phyloP scores from a whole-genome alignment of 2,329 filamentous ascomycete species.

The Beauveria medogensis region DNA sequence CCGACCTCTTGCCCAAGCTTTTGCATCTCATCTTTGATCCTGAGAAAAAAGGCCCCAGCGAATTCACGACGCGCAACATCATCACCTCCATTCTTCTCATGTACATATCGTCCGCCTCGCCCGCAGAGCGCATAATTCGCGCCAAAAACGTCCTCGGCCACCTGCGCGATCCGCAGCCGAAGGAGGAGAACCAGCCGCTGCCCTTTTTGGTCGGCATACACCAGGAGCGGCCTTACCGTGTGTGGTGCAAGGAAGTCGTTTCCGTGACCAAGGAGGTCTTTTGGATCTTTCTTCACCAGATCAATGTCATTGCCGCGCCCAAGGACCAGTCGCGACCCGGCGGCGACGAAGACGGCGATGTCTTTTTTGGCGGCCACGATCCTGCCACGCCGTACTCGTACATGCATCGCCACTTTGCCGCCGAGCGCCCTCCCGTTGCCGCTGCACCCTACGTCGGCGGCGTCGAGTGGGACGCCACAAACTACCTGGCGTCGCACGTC shows the following conservation, averaged over 20 bases:
- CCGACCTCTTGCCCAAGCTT: slow-evolving; percentile 75
- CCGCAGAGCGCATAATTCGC: slow-evolving; percentile 55
- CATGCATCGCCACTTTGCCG: slow-evolving; percentile 70
- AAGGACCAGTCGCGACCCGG: slow-evolving; percentile 16
- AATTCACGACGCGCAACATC: slow-evolving; percentile 88
- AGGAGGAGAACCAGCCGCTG: slow-evolving; percentile 67
- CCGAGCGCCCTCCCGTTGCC: slow-evolving; percentile 79
- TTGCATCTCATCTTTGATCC: slow-evolving; percentile 89
- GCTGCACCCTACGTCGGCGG: slow-evolving; percentile 94
- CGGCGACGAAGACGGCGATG: slow-evolving; percentile 15
- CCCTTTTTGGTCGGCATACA: slow-evolving; percentile 88
- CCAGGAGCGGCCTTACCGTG: slow-evolving; percentile 75
- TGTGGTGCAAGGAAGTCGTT: slow-evolving; percentile 88
- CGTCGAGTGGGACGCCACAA: slow-evolving; percentile 97
- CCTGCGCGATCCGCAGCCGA: slow-evolving; percentile 68
- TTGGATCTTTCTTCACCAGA: slow-evolving; percentile 95
- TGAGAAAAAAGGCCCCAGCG: slow-evolving; percentile 95
- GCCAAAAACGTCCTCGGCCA: slow-evolving; percentile 70
- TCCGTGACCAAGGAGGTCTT: slow-evolving; percentile 97
- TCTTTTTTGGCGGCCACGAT: slow-evolving; percentile 26
- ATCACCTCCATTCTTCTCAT: slow-evolving; percentile 85
- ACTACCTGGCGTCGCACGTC: slow-evolving; percentile 86
- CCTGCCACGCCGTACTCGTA: slow-evolving; percentile 41
- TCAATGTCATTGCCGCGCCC: slow-evolving; percentile 74
- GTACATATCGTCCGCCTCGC: slow-evolving; percentile 64